phyloP scores from a whole-genome alignment of 129 eudicot genomes.

The Silybum marianum region DNA sequence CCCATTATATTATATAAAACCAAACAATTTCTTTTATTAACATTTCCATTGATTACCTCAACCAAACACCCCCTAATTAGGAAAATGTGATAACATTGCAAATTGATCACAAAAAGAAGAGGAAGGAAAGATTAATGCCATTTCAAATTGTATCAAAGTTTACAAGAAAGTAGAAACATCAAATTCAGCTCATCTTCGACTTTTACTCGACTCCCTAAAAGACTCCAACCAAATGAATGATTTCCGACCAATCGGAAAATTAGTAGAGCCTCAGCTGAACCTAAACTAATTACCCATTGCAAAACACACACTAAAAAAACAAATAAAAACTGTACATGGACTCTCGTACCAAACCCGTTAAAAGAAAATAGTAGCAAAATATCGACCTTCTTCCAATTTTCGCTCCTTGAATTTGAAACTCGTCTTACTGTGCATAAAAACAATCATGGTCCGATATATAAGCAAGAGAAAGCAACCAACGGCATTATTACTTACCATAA shows the following conservation, averaged over 20 bases:
- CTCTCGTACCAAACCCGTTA: background rate
- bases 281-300: background rate
- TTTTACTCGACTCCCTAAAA: background rate
- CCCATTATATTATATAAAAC: too few relatives aligned
- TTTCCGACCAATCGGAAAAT: background rate
- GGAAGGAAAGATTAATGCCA: background rate
- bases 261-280: background rate
- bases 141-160: constrained; percentile 9
- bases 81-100: too few relatives aligned
- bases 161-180: constrained; percentile 18
- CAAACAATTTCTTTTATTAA: too few relatives aligned
- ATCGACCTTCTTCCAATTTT: background rate
- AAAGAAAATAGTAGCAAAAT: background rate
- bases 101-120: background rate
- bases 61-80: too few relatives aligned
- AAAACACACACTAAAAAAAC: background rate
- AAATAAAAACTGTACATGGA: constrained; percentile 25
- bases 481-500: constrained; percentile 52
- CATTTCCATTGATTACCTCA: too few relatives aligned
- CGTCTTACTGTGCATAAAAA: constrained; percentile 19
- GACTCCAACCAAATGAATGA: background rate
- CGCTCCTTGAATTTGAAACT: constrained; percentile 8
- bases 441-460: constrained; percentile 51
- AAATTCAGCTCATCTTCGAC: background rate
- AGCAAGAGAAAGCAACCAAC: constrained; percentile 52